Percentiles rank a stretch among this genome's conserved stretches.
Evolutionary conservation across 1,284 basidiomycete genomes (phyloP).

Genomic region (Lignosus rhinocerotis): DNA sequence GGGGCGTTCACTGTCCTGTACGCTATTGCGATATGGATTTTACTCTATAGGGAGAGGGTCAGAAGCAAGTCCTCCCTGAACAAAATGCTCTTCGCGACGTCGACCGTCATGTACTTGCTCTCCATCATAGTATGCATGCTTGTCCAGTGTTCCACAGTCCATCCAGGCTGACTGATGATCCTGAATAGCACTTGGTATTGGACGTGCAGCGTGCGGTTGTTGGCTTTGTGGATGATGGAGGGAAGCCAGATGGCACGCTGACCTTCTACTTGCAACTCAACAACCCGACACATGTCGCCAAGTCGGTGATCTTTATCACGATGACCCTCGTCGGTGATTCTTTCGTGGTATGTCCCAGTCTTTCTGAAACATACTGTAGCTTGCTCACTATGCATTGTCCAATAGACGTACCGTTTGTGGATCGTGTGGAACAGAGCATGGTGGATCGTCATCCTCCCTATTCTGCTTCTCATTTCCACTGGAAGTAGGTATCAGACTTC

Average conservation of each 20-base stretch:
- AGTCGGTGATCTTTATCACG: conserved; percentile 18
- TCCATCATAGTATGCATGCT: conserved; percentile 10
- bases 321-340: conserved; percentile 17
- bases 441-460: conserved; percentile 14
- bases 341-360: conserved; percentile 8
- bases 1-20: conserved; percentile 18
- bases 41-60: conserved; percentile 17
- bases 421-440: conserved; percentile 15
- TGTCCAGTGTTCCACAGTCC: neutral
- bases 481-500: conserved; percentile 2
- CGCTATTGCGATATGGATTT: conserved; percentile 19
- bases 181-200: conserved; percentile 8
- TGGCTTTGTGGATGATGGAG: conserved; percentile 14
- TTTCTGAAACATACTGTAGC: neutral
- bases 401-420: conserved; percentile 15
- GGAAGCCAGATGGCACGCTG: conserved; percentile 7
- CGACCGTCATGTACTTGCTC: conserved; percentile 19
- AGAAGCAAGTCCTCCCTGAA: conserved; percentile 11
- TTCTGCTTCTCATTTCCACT: conserved; percentile 6
- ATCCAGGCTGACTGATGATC: neutral
- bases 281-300: conserved; percentile 17
- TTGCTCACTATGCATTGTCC: neutral
- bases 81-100: conserved; percentile 18
- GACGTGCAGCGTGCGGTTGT: conserved; percentile 13
- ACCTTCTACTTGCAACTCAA: conserved; percentile 10